Conservation (phyloP, 805 yeast species). For the Lachancea meyersii region DNA sequence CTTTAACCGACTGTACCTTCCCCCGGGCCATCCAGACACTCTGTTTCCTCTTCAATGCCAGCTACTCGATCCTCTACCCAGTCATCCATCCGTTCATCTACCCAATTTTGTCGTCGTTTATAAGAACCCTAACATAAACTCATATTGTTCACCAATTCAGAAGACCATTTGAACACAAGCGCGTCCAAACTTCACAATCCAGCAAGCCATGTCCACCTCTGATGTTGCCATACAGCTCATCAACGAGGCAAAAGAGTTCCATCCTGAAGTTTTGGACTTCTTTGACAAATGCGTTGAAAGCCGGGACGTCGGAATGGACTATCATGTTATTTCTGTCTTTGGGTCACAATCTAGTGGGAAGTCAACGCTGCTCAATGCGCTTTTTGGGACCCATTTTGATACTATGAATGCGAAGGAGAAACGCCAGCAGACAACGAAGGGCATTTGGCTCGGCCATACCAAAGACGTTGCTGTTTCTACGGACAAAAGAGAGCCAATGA, state of each 20-base stretch:
- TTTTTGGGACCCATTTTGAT: conserved; percentile 83
- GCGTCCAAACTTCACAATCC: neutral
- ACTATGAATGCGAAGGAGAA: conserved; percentile 78
- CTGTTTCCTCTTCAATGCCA: neutral
- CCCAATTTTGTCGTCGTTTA: neutral
- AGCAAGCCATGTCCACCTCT: conserved; percentile 1
- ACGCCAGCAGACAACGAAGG: conserved; percentile 88
- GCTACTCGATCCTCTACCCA: neutral
- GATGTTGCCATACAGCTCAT: conserved; percentile 44
- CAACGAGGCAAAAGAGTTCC: conserved; percentile 46
- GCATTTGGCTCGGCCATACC: conserved; percentile 69
- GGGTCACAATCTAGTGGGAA: conserved; percentile 98
- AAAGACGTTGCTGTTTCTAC: conserved; percentile 31
- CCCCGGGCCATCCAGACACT: too few species aligned
- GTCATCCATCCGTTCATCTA: neutral
- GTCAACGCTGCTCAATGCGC: conserved; percentile 78
- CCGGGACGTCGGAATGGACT: conserved; percentile 53
- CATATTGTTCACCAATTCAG: neutral
- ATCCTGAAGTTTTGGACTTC: conserved; percentile 20
- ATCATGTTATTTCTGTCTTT: conserved; percentile 90
- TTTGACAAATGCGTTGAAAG: conserved; percentile 20
- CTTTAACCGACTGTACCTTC: too few species aligned
- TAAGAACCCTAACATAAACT: neutral
- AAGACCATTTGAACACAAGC: neutral
- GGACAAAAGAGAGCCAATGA: neutral